Percentiles rank a stretch among this genome's conserved stretches.
phyloP scores from a whole-genome alignment of 805 yeast species.

The Kodamaea laetipori region DNA sequence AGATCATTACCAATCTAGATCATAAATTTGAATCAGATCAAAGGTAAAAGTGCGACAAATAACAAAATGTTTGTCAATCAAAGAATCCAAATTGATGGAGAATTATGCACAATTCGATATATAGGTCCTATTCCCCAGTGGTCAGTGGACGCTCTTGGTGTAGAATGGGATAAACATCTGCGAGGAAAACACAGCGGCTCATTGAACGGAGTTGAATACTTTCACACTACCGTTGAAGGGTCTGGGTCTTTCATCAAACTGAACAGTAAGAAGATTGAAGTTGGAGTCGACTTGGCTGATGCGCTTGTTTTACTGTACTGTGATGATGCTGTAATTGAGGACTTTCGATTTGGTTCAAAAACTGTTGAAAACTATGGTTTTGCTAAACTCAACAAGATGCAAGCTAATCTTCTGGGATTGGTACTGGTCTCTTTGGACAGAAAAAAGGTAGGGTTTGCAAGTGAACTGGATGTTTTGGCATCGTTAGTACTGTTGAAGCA shows the following conservation, averaged over 20 bases:
- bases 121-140: slow-evolving; percentile 56
- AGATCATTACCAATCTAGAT: too few species aligned
- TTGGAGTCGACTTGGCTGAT: slow-evolving; percentile 37
- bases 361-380: slow-evolving; percentile 66
- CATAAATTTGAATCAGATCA: too few species aligned
- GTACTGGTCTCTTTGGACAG: slow-evolving; percentile 52
- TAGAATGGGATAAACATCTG: slow-evolving; percentile 78
- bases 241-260: slow-evolving; percentile 68
- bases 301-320: slow-evolving; percentile 55
- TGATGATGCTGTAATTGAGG: slow-evolving; percentile 26
- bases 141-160: slow-evolving; percentile 57
- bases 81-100: slow-evolving; percentile 7
- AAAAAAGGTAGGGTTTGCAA: slow-evolving; percentile 30
- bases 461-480: slow-evolving; percentile 20
- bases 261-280: slow-evolving; percentile 34
- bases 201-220: slow-evolving; percentile 56
- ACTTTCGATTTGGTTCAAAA: slow-evolving; percentile 56
- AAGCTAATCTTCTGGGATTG: slow-evolving; percentile 48
- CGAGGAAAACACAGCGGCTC: slow-evolving; percentile 78
- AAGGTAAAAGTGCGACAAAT: too few species aligned
- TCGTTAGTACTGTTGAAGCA: slow-evolving; percentile 16
- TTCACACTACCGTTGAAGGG: slow-evolving; percentile 37
- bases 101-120: slow-evolving; percentile 63
- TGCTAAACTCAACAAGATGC: slow-evolving; percentile 52
- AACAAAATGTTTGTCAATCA: slow-evolving; percentile 7